Percentiles rank a stretch among this genome's conserved stretches.
Conservation (phyloP, 495 filamentous ascomycete species). For the Annulohypoxylon nitens region DNA sequence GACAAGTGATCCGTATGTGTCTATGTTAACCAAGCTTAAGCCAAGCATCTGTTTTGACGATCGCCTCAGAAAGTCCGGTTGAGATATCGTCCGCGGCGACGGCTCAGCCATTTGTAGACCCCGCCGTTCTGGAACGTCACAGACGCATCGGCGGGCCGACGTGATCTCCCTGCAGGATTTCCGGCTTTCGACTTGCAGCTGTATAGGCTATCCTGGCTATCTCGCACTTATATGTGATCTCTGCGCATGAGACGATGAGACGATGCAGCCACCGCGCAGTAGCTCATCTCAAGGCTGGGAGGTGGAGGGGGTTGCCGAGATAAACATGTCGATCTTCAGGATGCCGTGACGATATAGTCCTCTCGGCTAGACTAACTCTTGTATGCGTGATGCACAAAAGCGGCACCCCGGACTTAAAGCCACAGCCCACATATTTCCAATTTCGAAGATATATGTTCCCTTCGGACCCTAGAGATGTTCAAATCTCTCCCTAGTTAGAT, state of each 20-base stretch:
- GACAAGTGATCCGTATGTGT: conserved; percentile 40
- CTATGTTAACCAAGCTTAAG: conserved; percentile 22
- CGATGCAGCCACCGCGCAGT: background rate
- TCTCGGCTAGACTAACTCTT: conserved; percentile 23
- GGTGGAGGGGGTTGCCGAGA: conserved; percentile 22
- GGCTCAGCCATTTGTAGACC: conserved; percentile 59
- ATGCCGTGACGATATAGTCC: conserved; percentile 15
- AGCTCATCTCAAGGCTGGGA: conserved; percentile 23
- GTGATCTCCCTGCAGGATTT: conserved; percentile 17
- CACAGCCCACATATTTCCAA: conserved; percentile 24
- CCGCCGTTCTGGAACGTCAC: conserved; percentile 51
- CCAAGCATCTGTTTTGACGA: conserved; percentile 28
- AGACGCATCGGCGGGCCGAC: conserved; percentile 28
- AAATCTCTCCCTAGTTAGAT: conserved; percentile 4
- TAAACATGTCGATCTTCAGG: conserved; percentile 11
- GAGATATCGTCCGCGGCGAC: conserved; percentile 54
- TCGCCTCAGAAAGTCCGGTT: conserved; percentile 32
- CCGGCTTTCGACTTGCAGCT: conserved; percentile 3
- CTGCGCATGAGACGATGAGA: conserved; percentile 3
- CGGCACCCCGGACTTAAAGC: conserved; percentile 27
- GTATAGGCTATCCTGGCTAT: conserved; percentile 9
- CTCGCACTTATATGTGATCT: conserved; percentile 6
- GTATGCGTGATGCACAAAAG: conserved; percentile 24
- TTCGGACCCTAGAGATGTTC: conserved; percentile 22
- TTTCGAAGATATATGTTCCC: conserved; percentile 26